Evolutionary conservation across 768 basidiomycete species (phyloP), one percentile per base, ranked within the genome.

Genomic region (Neoboletus magnificus): DNA sequence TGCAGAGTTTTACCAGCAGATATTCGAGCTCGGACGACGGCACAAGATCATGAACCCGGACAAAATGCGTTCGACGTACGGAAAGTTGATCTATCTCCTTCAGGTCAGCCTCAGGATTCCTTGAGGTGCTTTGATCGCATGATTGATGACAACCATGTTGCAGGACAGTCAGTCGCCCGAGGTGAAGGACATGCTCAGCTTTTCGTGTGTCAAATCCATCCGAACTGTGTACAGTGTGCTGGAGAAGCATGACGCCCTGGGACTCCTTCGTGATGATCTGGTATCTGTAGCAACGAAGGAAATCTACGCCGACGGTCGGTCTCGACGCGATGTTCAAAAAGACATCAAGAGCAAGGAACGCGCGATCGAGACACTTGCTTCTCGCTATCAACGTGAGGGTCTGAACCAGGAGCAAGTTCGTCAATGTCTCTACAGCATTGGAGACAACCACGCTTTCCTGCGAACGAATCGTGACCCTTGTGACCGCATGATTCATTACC

Each of bases 11-110:
- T 93, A 87, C 64, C 89, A 91, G 56, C 72, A 77, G 15, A 78
- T 92, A 25, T 93, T 93, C 59, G 91, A 93, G 71, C 79, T 93
- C 23, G 90, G 91, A 20, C 77, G 90, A 48, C 79, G 91, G 55
- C 89, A 92, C 67, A 93, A 93, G 70, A 93, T 93, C 65, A 91
- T 89, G 89, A 93, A 93, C 62, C 91, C 91, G 0, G 91, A 93
- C 66, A 92, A 92, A 63, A 92, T 93, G 91, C 81, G 91, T 25
- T 85, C 87, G 29, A 93, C 89, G 9, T 93, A 93, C 57, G 91
- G 91, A 11, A 93, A 93, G 66, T 73, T 93, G 56, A 85, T 92
- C 33, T 93, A 92, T 70, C 74, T 93, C 52, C 79, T 92, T 33
- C 89, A 91, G 81, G 89, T 87, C 58, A 60, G 76, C 65, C 42